Percentiles rank a stretch among this genome's conserved stretches.
These are phyloP conservation scores for Hypomyces rosellus DNA, from an alignment of 2,329 filamentous ascomycete species.

Conservation along the genomic window DNA sequence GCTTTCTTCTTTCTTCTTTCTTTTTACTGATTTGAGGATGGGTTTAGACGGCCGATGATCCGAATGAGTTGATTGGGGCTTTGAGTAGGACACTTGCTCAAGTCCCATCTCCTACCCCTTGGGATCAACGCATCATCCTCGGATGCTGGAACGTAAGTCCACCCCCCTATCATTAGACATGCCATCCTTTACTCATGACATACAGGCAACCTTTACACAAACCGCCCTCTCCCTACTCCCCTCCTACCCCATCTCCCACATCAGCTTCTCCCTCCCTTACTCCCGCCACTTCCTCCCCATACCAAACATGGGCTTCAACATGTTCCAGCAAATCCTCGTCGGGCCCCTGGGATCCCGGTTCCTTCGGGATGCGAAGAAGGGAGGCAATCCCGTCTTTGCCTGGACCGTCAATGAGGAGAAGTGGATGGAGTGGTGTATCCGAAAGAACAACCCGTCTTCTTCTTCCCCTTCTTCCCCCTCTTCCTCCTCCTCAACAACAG, in stretches of 20 bases:
- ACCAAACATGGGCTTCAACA: slow-evolving; percentile 70
- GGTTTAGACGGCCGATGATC: slow-evolving; percentile 58
- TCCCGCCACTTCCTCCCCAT: slow-evolving; percentile 62
- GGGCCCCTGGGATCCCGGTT: slow-evolving; percentile 63
- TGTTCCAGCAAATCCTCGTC: slow-evolving; percentile 62
- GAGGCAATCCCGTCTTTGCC: slow-evolving; percentile 55
- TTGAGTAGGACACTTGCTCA: slow-evolving; percentile 58
- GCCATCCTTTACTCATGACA: not conserved
- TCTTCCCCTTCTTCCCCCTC: not conserved
- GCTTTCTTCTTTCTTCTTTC: not conserved
- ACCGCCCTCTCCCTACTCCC: slow-evolving; percentile 57
- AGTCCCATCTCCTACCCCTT: slow-evolving; percentile 47
- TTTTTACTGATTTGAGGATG: not conserved
- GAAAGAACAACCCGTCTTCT: slow-evolving; percentile 18
- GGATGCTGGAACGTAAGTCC: slow-evolving; percentile 70
- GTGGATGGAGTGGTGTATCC: slow-evolving; percentile 77
- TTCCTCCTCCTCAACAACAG: no score
- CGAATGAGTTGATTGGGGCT: slow-evolving; percentile 62
- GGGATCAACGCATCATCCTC: slow-evolving; percentile 68
- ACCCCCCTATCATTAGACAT: not conserved
- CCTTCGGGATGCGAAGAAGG: slow-evolving; percentile 47
- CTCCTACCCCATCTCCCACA: slow-evolving; percentile 57
- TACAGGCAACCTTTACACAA: slow-evolving; percentile 59
- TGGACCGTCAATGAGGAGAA: slow-evolving; percentile 83
- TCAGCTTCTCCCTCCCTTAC: slow-evolving; percentile 60